These are phyloP conservation scores for Psilocybe subaeruginosa DNA, from an alignment of 768 basidiomycete genomes.

Conservation along the genomic window DNA sequence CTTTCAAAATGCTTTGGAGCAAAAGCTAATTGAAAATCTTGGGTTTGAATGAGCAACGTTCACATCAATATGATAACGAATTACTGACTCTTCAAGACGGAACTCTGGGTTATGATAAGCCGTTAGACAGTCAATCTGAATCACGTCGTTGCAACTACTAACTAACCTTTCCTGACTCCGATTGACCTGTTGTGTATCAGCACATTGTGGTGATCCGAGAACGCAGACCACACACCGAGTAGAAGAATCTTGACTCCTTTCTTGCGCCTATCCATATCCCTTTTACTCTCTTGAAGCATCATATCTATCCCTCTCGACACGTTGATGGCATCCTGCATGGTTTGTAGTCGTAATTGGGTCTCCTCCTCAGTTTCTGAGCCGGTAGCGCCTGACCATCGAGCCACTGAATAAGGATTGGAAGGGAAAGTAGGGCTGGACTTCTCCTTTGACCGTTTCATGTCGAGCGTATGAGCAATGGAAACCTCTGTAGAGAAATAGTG, in stretches of 20 bases:
- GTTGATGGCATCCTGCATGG: slow-evolving; percentile 43
- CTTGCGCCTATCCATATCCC: slow-evolving; percentile 48
- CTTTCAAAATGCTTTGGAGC: slow-evolving; percentile 61
- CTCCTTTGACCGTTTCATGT: slow-evolving; percentile 21
- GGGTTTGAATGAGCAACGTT: neutral
- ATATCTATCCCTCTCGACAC: slow-evolving; percentile 54
- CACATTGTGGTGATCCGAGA: neutral
- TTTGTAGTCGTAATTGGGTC: slow-evolving; percentile 33
- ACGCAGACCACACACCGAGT: slow-evolving; percentile 40
- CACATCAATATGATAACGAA: neutral
- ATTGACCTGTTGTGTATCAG: slow-evolving; percentile 45
- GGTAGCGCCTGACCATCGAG: slow-evolving; percentile 26
- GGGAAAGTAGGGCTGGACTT: slow-evolving; percentile 8
- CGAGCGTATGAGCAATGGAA: neutral
- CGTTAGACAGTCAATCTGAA: neutral
- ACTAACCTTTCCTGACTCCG: slow-evolving; percentile 58
- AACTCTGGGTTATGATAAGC: slow-evolving; percentile 38
- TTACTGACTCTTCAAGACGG: slow-evolving; percentile 48
- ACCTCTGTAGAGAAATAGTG: neutral
- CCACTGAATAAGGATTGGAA: slow-evolving; percentile 31
- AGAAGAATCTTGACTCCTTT: slow-evolving; percentile 58
- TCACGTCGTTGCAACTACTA: neutral
- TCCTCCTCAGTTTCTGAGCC: slow-evolving; percentile 37
- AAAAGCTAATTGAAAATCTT: slow-evolving; percentile 73
- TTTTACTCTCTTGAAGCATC: slow-evolving; percentile 45